phyloP scores from a whole-genome alignment of 495 filamentous ascomycete species.

The Aspergillus egyptiacus region DNA sequence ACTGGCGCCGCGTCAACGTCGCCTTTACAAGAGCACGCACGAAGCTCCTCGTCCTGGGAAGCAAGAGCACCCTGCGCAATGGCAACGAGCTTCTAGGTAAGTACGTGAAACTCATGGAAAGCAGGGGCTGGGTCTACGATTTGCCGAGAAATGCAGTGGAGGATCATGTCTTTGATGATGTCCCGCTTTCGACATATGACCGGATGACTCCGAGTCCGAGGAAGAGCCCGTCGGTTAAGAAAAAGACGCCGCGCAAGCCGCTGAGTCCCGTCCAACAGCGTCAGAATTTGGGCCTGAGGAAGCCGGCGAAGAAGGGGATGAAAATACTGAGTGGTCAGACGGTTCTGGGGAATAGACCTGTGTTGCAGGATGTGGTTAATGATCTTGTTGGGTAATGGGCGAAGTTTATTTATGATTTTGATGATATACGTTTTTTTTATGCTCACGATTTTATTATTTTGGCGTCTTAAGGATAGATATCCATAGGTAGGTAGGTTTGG shows the following conservation, averaged over 20 bases:
- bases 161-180: slow-evolving; percentile 58
- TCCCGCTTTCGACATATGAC: slow-evolving; percentile 14
- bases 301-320: slow-evolving; percentile 36
- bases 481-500: slow-evolving; percentile 1
- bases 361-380: slow-evolving; percentile 51
- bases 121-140: slow-evolving; percentile 68
- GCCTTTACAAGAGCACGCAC: slow-evolving; percentile 87
- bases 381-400: slow-evolving; percentile 37
- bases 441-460: slow-evolving; percentile 3
- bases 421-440: slow-evolving; percentile 5
- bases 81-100: slow-evolving; percentile 69
- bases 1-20: slow-evolving; percentile 92
- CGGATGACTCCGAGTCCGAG: slow-evolving; percentile 16
- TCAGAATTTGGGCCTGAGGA: slow-evolving; percentile 20
- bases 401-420: not conserved
- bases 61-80: slow-evolving; percentile 61
- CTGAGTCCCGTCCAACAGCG: slow-evolving; percentile 32
- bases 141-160: slow-evolving; percentile 56
- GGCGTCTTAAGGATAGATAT: too few relatives aligned
- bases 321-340: slow-evolving; percentile 32
- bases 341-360: slow-evolving; percentile 38
- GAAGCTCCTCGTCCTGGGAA: slow-evolving; percentile 84
- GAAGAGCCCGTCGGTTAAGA: slow-evolving; percentile 20
- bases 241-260: slow-evolving; percentile 24
- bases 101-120: slow-evolving; percentile 72